Base-by-base conservation (phyloP, 1,284 basidiomycete species). In the Ganoderma lucidum region DNA sequence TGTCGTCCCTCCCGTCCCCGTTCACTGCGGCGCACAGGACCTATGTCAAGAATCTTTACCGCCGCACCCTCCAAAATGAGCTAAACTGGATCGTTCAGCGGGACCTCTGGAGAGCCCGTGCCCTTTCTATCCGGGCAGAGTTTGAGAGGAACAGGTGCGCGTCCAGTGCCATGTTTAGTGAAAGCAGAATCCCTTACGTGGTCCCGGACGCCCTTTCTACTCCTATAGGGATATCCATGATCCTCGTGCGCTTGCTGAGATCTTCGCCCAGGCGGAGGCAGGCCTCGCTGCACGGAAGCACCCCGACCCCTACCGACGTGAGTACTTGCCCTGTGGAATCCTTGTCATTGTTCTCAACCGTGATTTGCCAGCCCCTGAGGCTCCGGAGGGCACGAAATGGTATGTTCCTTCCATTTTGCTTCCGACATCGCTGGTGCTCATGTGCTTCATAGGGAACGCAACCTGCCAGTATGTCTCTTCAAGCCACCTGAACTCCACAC, bases 31-130 rank as follows among this genome's bases (percentile, higher is more conserved):
- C 92, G 4, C 95, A 97, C 85, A 86, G 89, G 80, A 86, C 90
- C 78, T 94, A 97, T 81, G 95, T 98, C 82, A 95, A 96, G 83
- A 94, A 93, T 35, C 89, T 98, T 15, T 98, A 98, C 86, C 92
- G 90, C 78, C 91, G 96, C 62, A 90, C 90, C 78, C 87, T 98
- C 70, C 92, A 87, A 75, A 96, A 97, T 80, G 87, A 93, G 69
- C 85, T 96, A 68, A 91, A 98, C 83, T 98, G 96, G 96, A 90
- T 90, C 68, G 87, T 97, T 75, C 86, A 92, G 69, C 85, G 96
- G 72, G 93, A 96, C 78, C 78, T 95, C 6, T 98, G 95, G 95
- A 88, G 96, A 72, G 87, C 87, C 73, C 87, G 92, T 78, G 96
- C 96, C 6, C 83, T 96, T 75, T 85, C 92, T 80, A 95, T 98